A percentile compares a stretch with the other conserved stretches of the same genome.
phyloP scores from a whole-genome alignment of 2,329 filamentous ascomycete species.

The Cladosporium sp. region DNA sequence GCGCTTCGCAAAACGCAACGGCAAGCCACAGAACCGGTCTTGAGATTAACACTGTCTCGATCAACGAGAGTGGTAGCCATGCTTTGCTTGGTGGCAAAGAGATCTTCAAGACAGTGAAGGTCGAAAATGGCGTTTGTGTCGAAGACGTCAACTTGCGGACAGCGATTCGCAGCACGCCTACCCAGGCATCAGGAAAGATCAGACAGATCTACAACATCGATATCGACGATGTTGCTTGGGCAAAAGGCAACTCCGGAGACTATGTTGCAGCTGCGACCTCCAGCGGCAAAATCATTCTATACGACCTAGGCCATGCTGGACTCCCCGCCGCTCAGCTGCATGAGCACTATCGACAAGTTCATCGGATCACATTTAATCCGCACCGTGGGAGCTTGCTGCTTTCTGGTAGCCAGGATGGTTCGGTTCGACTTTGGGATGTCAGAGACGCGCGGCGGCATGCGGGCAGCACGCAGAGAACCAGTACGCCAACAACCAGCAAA shows the following conservation, averaged over 20 bases:
- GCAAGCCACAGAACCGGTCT: slow-evolving; percentile 59
- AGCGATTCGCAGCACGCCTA: slow-evolving; percentile 53
- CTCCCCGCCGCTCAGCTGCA: slow-evolving; percentile 57
- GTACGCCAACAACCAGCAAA: slow-evolving; percentile 36
- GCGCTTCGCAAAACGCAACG: slow-evolving; percentile 43
- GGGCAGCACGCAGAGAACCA: slow-evolving; percentile 22
- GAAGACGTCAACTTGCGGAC: slow-evolving; percentile 60
- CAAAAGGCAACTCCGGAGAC: slow-evolving; percentile 53
- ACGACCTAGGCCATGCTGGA: slow-evolving; percentile 56
- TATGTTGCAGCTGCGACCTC: slow-evolving; percentile 58
- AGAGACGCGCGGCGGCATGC: slow-evolving; percentile 42
- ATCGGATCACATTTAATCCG: slow-evolving; percentile 60
- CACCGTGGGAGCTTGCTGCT: slow-evolving; percentile 54
- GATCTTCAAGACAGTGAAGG: slow-evolving; percentile 58
- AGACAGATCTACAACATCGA: slow-evolving; percentile 46
- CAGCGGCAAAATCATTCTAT: slow-evolving; percentile 60
- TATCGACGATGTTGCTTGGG: slow-evolving; percentile 63
- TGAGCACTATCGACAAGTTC: slow-evolving; percentile 60
- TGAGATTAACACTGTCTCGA: slow-evolving; percentile 56
- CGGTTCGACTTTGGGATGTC: slow-evolving; percentile 59
- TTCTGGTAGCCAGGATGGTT: slow-evolving; percentile 60
- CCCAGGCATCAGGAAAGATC: slow-evolving; percentile 43
- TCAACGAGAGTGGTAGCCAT: slow-evolving; percentile 57
- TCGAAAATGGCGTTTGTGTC: slow-evolving; percentile 49
- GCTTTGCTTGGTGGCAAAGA: slow-evolving; percentile 59